Evolutionary conservation across 2,329 filamentous ascomycete genomes (phyloP).

Genomic region (Aspergillus neotritici): DNA sequence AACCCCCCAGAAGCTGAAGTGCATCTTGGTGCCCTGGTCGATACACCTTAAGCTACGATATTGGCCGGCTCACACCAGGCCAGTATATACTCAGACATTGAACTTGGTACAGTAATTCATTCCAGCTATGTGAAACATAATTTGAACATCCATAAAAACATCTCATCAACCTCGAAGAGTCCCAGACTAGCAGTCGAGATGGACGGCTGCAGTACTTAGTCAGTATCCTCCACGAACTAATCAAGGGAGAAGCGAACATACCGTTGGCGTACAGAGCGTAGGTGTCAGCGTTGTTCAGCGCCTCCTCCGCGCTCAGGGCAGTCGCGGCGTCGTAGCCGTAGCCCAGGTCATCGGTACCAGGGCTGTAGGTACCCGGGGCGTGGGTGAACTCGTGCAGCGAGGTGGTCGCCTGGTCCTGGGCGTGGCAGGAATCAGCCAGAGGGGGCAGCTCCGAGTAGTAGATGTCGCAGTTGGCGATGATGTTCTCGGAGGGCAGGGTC

Average conservation of each 20-base stretch:
- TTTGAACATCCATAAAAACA: neutral
- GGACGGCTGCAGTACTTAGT: conserved; percentile 3
- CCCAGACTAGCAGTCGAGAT: conserved; percentile 8
- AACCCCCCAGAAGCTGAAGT: too few species aligned
- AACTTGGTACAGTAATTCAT: too few species aligned
- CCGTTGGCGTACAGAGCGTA: conserved; percentile 52
- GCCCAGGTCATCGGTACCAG: conserved; percentile 55
- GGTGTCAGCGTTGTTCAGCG: conserved; percentile 60
- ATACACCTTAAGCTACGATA: too few species aligned
- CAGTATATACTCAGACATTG: too few species aligned
- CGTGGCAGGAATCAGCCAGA: conserved; percentile 51
- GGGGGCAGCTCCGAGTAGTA: conserved; percentile 50
- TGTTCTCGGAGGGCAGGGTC: conserved; percentile 50
- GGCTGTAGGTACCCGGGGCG: conserved; percentile 47
- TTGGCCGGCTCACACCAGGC: too few species aligned
- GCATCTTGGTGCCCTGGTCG: too few species aligned
- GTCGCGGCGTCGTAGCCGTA: conserved; percentile 52
- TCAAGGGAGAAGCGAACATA: conserved; percentile 11
- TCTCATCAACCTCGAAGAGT: neutral
- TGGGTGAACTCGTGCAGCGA: conserved; percentile 63
- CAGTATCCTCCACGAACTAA: neutral
- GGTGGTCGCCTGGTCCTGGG: conserved; percentile 61
- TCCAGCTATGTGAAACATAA: neutral
- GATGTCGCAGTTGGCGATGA: conserved; percentile 58
- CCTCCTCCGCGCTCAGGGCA: conserved; percentile 44